phyloP scores from a whole-genome alignment of 441 rosid genomes.

The Eruca vesicaria region DNA sequence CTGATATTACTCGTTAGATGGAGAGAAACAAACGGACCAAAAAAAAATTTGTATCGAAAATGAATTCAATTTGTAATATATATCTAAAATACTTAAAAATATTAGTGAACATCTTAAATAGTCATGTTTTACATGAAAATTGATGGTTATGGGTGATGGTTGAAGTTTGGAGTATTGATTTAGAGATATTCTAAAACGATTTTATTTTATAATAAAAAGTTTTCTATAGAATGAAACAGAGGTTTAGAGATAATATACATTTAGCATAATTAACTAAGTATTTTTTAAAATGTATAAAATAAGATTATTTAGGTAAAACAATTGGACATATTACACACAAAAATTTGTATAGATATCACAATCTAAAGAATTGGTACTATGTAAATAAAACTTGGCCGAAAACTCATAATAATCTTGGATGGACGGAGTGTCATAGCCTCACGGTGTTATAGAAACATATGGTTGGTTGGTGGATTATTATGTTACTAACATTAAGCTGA shows the following conservation, averaged over 20 bases:
- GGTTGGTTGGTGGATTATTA: background rate
- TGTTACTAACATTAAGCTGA: background rate
- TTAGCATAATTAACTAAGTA: background rate
- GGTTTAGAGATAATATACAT: background rate
- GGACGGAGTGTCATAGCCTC: background rate
- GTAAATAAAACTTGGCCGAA: background rate
- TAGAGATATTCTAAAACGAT: too few species aligned
- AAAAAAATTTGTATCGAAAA: too few species aligned
- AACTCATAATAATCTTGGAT: background rate
- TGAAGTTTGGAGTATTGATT: too few species aligned
- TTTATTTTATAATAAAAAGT: too few species aligned
- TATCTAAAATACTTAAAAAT: too few species aligned
- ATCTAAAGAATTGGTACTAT: too few species aligned
- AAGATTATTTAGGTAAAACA: background rate
- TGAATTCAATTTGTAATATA: too few species aligned
- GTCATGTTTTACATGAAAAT: too few species aligned
- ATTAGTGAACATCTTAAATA: too few species aligned
- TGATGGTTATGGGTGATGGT: too few species aligned
- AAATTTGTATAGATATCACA: too few species aligned
- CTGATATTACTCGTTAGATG: constrained; percentile 21
- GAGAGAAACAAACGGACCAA: background rate
- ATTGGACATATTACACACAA: background rate
- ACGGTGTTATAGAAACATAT: background rate
- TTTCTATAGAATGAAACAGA: too few species aligned
- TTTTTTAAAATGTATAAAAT: background rate